These are phyloP conservation scores for Euclidium syriacum DNA, from an alignment of 345 rosid species.

Conservation along the genomic window DNA sequence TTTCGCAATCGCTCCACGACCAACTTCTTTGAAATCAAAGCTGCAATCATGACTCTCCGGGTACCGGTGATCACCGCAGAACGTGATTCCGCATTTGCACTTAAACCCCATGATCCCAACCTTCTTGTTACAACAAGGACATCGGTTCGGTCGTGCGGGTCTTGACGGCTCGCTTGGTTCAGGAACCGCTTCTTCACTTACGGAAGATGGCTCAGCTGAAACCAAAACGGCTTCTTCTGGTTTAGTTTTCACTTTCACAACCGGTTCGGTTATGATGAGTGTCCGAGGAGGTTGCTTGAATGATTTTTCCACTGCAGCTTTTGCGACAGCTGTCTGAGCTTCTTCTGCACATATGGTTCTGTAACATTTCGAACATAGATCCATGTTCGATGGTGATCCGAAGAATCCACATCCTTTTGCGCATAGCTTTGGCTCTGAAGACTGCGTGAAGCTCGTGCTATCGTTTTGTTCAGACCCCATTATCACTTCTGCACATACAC, in stretches of 20 bases:
- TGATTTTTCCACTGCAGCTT: conserved; percentile 28
- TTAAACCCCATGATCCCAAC: conserved; percentile 35
- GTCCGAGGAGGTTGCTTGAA: conserved; percentile 10
- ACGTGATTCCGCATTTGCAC: conserved; percentile 33
- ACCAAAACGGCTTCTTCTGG: no score
- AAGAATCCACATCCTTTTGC: conserved; percentile 36
- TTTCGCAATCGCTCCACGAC: conserved; percentile 26
- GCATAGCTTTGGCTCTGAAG: conserved; percentile 34
- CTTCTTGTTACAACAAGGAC: conserved; percentile 31
- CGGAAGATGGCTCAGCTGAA: conserved; percentile 1
- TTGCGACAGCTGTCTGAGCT: conserved; percentile 29
- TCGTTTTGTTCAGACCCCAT: conserved; percentile 36
- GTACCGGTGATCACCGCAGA: conserved; percentile 32
- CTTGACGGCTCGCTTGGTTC: neutral
- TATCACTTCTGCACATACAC: neutral
- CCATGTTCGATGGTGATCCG: conserved; percentile 35
- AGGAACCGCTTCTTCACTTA: neutral
- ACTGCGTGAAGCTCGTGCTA: conserved; percentile 27
- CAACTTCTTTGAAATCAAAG: conserved; percentile 32
- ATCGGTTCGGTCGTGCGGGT: conserved; percentile 24
- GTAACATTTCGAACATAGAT: conserved; percentile 36
- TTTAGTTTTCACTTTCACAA: no score
- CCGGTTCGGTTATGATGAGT: no score
- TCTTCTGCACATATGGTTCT: conserved; percentile 19
- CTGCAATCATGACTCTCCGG: conserved; percentile 34